These are phyloP conservation scores for Leishmania martiniquensis DNA, from an alignment of 208 protist species.

Conservation along the genomic window DNA sequence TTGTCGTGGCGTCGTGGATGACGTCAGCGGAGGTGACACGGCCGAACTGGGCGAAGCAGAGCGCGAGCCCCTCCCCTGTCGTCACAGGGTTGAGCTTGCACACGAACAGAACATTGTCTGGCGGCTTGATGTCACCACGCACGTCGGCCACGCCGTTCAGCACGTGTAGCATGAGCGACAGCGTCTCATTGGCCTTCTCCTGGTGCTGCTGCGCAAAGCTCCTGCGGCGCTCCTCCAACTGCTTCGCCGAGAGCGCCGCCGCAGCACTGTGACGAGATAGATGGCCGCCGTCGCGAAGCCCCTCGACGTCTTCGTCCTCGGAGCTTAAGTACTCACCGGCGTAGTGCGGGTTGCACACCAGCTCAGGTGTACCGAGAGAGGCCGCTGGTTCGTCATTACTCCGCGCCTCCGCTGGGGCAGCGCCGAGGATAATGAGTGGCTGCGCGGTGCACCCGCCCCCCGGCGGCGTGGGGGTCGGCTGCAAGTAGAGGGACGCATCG, in stretches of 20 bases:
- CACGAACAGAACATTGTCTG: conserved; percentile 99
- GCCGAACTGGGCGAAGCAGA: conserved; percentile 97
- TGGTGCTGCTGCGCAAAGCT: conserved; percentile 43
- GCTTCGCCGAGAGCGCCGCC: conserved; percentile 10
- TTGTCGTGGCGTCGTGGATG: conserved; percentile 64
- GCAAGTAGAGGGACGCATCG: conserved; percentile 15
- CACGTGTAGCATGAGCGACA: conserved; percentile 94
- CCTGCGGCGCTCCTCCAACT: conserved; percentile 28
- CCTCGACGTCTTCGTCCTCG: conserved; percentile 56
- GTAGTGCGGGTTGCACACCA: conserved; percentile 65
- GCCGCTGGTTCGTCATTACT: not conserved
- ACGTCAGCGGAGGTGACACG: conserved; percentile 88
- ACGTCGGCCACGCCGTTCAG: conserved; percentile 96
- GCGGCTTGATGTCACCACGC: conserved; percentile 90
- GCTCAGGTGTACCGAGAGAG: conserved; percentile 26
- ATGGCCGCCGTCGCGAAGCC: not conserved
- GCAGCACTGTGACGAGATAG: not conserved
- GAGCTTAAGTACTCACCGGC: conserved; percentile 72
- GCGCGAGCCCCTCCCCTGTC: conserved; percentile 93
- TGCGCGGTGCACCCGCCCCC: not conserved
- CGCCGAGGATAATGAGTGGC: conserved; percentile 7
- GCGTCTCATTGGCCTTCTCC: conserved; percentile 71
- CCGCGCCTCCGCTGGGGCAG: conserved; percentile 1
- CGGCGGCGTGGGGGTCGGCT: not conserved
- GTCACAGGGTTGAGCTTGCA: conserved; percentile 98